Conservation (phyloP, 1,284 basidiomycete genomes). For the Ceratorhiza oryzae-sativae region DNA sequence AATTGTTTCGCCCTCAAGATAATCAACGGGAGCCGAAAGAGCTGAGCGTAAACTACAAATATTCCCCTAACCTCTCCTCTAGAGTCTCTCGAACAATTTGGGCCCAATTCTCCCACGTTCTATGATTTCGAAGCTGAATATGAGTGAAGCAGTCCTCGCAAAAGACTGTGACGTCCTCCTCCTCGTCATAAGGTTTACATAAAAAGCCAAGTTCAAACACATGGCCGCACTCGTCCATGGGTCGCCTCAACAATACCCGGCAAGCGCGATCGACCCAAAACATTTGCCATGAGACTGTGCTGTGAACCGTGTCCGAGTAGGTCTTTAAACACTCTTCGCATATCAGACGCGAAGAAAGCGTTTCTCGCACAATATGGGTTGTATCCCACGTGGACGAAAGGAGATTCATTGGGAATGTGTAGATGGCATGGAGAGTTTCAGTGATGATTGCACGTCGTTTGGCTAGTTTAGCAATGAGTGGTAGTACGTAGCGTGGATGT, state of each 20-base stretch:
- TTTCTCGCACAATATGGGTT: constrained; percentile 9
- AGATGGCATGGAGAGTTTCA: background rate
- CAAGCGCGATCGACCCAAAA: constrained; percentile 20
- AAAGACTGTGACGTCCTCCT: constrained; percentile 1
- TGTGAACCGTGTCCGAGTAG: background rate
- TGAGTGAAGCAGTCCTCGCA: constrained; percentile 28
- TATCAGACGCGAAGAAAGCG: background rate
- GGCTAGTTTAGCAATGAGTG: constrained; percentile 16
- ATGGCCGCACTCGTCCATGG: constrained; percentile 10
- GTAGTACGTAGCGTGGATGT: constrained; percentile 1
- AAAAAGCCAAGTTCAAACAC: constrained; percentile 29
- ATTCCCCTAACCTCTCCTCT: background rate
- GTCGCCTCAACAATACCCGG: background rate
- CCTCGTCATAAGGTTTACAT: constrained; percentile 26
- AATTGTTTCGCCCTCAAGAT: too few relatives aligned
- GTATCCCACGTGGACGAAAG: constrained; percentile 2
- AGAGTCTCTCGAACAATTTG: background rate
- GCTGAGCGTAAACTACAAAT: too few relatives aligned
- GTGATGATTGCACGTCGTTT: constrained; percentile 13
- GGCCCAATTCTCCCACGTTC: constrained; percentile 29
- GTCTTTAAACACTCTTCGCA: background rate
- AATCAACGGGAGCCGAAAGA: too few relatives aligned
- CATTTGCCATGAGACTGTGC: constrained; percentile 25
- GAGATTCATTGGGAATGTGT: constrained; percentile 16
- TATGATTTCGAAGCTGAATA: constrained; percentile 19